These are phyloP conservation scores for Marasmius tenuissimus DNA, from an alignment of 1,284 basidiomycete genomes.

Conservation along the genomic window DNA sequence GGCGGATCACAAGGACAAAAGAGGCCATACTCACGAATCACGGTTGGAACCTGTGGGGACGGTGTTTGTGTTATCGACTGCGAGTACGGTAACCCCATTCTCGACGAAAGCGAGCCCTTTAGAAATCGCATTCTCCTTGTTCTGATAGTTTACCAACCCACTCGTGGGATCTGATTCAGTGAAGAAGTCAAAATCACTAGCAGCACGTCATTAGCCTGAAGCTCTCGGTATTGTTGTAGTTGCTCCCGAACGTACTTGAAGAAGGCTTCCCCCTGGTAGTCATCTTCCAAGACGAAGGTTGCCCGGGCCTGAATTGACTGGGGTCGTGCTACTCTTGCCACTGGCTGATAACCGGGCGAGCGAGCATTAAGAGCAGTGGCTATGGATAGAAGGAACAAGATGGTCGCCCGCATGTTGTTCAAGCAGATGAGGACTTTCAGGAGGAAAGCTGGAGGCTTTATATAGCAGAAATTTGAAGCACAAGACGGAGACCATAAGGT, in stretches of 20 bases:
- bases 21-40: slow-evolving; percentile 52
- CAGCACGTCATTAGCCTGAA: not conserved
- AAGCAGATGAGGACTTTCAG: not conserved
- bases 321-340: not conserved
- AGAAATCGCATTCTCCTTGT: slow-evolving; percentile 40
- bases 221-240: not conserved
- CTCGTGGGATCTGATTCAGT: slow-evolving; percentile 63
- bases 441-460: not conserved
- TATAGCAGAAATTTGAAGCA: not conserved
- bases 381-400: not conserved
- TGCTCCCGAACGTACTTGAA: slow-evolving; percentile 28
- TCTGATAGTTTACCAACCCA: slow-evolving; percentile 60
- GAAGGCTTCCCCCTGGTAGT: slow-evolving; percentile 36
- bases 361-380: not conserved
- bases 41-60: slow-evolving; percentile 55
- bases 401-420: not conserved
- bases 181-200: slow-evolving; percentile 65
- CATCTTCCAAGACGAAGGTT: slow-evolving; percentile 29
- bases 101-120: slow-evolving; percentile 61
- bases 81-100: slow-evolving; percentile 52
- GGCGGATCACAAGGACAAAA: too few species aligned
- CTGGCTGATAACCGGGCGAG: too few species aligned
- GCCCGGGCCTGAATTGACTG: not conserved
- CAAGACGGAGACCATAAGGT: not conserved
- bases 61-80: slow-evolving; percentile 58